Percentiles rank a stretch among this genome's conserved stretches.
phyloP scores from a whole-genome alignment of 1,139 yeast species.

The Nakaseomyces nivariensis region DNA sequence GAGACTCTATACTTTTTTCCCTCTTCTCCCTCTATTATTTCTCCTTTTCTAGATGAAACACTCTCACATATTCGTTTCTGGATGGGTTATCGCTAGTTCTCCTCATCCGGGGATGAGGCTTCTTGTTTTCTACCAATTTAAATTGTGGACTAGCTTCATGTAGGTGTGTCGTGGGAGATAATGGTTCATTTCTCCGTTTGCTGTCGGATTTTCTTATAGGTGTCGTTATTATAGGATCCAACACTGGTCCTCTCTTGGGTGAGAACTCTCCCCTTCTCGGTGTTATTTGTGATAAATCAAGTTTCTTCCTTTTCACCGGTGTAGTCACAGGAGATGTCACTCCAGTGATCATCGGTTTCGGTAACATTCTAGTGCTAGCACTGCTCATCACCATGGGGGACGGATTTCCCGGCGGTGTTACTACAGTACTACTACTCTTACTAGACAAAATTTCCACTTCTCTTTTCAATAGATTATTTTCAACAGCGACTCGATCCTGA shows the following conservation, averaged over 20 bases:
- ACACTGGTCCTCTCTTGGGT: background rate
- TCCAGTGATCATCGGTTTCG: background rate
- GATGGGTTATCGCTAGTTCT: conserved; percentile 25
- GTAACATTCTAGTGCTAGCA: background rate
- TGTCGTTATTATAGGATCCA: background rate
- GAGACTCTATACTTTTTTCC: background rate
- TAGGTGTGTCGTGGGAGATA: background rate
- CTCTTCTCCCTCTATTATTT: background rate
- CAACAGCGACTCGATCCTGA: conserved; percentile 20
- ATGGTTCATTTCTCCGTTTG: background rate
- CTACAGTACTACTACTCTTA: background rate
- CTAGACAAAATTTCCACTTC: conserved; percentile 16
- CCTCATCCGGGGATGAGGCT: conserved; percentile 27
- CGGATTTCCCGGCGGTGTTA: background rate
- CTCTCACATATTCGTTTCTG: conserved; percentile 24
- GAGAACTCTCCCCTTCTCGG: background rate
- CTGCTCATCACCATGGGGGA: background rate
- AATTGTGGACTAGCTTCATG: conserved; percentile 7
- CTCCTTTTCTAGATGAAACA: conserved; percentile 22
- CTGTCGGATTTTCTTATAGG: conserved; percentile 2
- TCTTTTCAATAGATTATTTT: conserved; percentile 16
- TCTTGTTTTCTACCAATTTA: conserved; percentile 22
- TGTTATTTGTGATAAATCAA: conserved; percentile 1
- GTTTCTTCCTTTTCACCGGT: background rate
- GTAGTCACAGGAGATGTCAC: background rate